Conservation (phyloP, 345 rosid genomes). For the Moricandia moricandioides region DNA sequence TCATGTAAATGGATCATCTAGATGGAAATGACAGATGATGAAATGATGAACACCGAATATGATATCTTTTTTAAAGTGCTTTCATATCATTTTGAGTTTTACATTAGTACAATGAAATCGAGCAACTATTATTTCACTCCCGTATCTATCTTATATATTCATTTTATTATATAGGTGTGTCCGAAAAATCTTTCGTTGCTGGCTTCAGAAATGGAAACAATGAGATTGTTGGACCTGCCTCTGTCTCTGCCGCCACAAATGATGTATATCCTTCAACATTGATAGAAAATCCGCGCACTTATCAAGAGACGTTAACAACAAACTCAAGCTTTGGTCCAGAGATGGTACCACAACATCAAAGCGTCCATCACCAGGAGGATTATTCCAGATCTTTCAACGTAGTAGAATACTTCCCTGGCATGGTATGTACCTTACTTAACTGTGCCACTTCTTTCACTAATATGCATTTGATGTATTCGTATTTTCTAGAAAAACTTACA, state of each 20-base stretch:
- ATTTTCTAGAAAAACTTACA: neutral
- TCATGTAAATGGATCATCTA: too few relatives aligned
- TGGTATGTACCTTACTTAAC: constrained; percentile 2
- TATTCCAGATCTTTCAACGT: neutral
- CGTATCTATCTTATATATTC: neutral
- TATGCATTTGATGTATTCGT: neutral
- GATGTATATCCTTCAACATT: neutral
- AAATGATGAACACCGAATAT: too few relatives aligned
- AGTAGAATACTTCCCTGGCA: neutral
- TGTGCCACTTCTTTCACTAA: neutral
- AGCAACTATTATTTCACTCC: neutral
- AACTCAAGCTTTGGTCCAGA: neutral
- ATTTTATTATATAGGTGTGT: neutral
- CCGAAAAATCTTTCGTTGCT: neutral
- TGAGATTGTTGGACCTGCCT: neutral
- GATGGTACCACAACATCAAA: constrained; percentile 16
- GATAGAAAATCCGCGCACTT: neutral
- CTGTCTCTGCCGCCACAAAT: constrained; percentile 1
- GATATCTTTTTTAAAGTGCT: neutral
- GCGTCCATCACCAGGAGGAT: neutral
- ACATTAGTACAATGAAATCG: neutral
- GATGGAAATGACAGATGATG: too few relatives aligned
- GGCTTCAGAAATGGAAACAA: constrained; percentile 10
- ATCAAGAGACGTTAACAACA: constrained; percentile 12
- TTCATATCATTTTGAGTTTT: neutral